These are phyloP conservation scores for Saccharomycopsis synnaedendra DNA, from an alignment of 805 yeast genomes.

Conservation along the genomic window DNA sequence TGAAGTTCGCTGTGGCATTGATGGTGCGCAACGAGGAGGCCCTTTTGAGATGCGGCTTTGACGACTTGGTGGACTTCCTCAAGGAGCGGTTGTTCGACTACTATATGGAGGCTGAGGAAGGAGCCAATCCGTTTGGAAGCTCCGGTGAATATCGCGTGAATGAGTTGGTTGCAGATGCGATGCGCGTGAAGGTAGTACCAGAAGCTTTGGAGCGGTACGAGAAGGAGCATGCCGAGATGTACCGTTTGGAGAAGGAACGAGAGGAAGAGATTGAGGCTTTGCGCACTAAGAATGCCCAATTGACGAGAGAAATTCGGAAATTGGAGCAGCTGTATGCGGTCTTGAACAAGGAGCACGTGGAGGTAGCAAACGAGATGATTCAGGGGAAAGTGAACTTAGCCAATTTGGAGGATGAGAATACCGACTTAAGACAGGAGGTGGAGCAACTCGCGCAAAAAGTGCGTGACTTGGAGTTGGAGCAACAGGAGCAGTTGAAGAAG, in stretches of 20 bases:
- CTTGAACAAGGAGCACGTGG: conserved; percentile 74
- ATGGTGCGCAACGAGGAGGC: conserved; percentile 56
- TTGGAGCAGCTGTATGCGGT: conserved; percentile 59
- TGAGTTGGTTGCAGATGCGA: conserved; percentile 68
- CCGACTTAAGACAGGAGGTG: conserved; percentile 40
- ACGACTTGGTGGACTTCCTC: conserved; percentile 61
- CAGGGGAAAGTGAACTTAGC: conserved; percentile 67
- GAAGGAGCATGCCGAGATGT: conserved; percentile 65
- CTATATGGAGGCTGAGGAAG: conserved; percentile 30
- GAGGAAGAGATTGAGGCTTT: conserved; percentile 49
- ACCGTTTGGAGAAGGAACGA: conserved; percentile 52
- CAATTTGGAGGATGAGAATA: conserved; percentile 63
- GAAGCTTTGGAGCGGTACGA: conserved; percentile 57
- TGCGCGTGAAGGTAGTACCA: conserved; percentile 63
- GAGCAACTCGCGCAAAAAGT: conserved; percentile 33
- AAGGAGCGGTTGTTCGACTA: conserved; percentile 70
- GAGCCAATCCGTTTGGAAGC: conserved; percentile 14
- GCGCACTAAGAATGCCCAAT: conserved; percentile 54
- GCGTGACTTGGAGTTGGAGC: conserved; percentile 25
- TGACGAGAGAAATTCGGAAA: conserved; percentile 61
- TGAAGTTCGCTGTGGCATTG: conserved; percentile 75
- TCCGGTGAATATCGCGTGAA: conserved; percentile 46
- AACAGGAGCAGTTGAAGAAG: conserved; percentile 17
- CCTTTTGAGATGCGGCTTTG: conserved; percentile 57
- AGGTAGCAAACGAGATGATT: conserved; percentile 79